These are phyloP conservation scores for Trichoderma lentiforme DNA, from an alignment of 2,329 filamentous ascomycete genomes.

Conservation along the genomic window DNA sequence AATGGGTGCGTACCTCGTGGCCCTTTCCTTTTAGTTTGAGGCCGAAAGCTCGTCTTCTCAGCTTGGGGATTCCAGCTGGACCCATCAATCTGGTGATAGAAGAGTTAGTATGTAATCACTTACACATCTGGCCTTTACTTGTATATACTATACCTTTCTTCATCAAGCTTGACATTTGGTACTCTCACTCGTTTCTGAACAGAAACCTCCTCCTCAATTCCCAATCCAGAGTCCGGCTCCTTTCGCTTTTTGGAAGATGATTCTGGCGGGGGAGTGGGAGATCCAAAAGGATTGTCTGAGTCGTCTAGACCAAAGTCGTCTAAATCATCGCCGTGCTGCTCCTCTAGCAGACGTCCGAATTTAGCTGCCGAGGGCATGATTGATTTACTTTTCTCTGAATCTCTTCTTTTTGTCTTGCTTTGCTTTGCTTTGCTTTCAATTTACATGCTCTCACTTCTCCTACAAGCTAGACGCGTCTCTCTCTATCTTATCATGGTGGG, in stretches of 20 bases:
- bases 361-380: constrained; percentile 27
- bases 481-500: background rate
- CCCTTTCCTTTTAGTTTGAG: constrained; percentile 89
- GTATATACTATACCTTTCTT: constrained; percentile 55
- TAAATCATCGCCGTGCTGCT: constrained; percentile 55
- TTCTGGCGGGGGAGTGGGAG: constrained; percentile 42
- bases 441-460: background rate
- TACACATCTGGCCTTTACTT: background rate
- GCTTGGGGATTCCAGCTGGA: constrained; percentile 74
- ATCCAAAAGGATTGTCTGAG: constrained; percentile 47
- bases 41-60: constrained; percentile 67
- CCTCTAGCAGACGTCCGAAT: constrained; percentile 17
- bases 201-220: constrained; percentile 83
- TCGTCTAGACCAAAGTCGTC: constrained; percentile 72
- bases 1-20: constrained; percentile 63
- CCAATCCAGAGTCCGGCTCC: constrained; percentile 54
- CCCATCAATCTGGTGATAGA: constrained; percentile 65
- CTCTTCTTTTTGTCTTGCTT: background rate
- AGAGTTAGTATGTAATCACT: background rate
- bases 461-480: constrained; percentile 20
- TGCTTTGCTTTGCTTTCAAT: background rate
- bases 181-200: constrained; percentile 69
- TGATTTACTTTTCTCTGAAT: background rate
- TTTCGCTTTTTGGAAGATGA: constrained; percentile 47
- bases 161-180: constrained; percentile 83